Percentiles rank a stretch among this genome's conserved stretches.
phyloP scores from a whole-genome alignment of 139 green algal genomes.

The Tetraselmis striata region DNA sequence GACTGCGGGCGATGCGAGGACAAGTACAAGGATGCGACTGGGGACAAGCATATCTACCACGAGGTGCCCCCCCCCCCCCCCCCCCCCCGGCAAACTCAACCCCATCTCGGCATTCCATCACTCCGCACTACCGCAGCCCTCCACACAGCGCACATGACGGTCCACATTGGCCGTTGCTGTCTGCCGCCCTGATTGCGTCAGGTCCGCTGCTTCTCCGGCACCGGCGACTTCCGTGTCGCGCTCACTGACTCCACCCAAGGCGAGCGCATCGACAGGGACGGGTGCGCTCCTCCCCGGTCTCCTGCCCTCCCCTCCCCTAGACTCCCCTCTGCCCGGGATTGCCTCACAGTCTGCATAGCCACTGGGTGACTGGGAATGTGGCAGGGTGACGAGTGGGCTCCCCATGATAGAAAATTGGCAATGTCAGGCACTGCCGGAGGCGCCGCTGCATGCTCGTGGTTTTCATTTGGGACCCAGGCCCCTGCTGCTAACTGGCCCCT shows the following conservation, averaged over 20 bases:
- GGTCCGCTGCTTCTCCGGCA: neutral
- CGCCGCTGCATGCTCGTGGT: too few species aligned
- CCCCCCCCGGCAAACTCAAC: too few species aligned
- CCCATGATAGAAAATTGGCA: too few species aligned
- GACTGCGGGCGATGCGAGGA: neutral
- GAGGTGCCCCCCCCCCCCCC: neutral
- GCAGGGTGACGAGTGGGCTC: too few species aligned
- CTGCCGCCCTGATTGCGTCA: neutral
- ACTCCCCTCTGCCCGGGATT: neutral
- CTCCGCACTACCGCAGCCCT: neutral
- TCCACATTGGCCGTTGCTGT: neutral
- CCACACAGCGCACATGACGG: neutral
- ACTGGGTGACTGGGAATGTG: neutral
- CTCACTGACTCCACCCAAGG: neutral
- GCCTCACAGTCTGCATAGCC: neutral
- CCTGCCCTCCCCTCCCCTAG: neutral
- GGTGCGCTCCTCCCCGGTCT: neutral
- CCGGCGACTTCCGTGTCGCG: neutral
- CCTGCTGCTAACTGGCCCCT: neutral
- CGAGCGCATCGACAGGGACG: neutral
- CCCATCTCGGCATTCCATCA: too few species aligned
- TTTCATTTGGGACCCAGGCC: too few species aligned
- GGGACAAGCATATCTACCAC: neutral
- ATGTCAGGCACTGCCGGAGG: too few species aligned
- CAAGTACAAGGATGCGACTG: neutral